A percentile compares a stretch with the other conserved stretches of the same genome.
Evolutionary conservation across 768 basidiomycete species (phyloP).

Genomic region (Psilocybe tampanensis): DNA sequence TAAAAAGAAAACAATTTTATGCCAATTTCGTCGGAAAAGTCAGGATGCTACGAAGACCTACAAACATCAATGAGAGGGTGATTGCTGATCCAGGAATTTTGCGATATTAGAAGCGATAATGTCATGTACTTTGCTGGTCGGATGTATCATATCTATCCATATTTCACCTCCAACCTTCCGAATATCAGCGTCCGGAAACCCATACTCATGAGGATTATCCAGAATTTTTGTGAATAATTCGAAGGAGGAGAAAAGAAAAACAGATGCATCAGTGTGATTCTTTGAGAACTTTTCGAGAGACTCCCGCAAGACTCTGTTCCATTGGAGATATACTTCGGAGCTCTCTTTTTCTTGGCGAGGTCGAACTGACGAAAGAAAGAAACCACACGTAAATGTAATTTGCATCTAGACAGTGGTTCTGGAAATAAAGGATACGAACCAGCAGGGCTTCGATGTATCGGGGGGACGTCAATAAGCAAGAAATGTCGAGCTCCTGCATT

Average conservation of each 20-base stretch:
- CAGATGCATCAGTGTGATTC: constrained; percentile 46
- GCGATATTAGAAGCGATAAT: constrained; percentile 46
- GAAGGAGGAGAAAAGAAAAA: constrained; percentile 52
- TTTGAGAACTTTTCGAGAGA: constrained; percentile 33
- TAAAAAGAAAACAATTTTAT: no score
- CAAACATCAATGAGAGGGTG: no score
- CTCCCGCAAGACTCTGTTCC: constrained; percentile 47
- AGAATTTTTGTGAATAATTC: constrained; percentile 48
- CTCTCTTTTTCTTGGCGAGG: not conserved
- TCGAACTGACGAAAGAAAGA: not conserved
- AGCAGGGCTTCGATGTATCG: constrained; percentile 52
- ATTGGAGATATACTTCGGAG: constrained; percentile 24
- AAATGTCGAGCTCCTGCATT: constrained; percentile 54
- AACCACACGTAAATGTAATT: not conserved
- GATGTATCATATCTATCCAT: constrained; percentile 58
- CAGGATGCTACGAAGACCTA: no score
- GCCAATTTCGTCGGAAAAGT: no score
- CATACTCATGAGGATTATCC: constrained; percentile 40
- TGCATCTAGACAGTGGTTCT: not conserved
- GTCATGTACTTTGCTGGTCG: constrained; percentile 52
- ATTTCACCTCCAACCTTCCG: constrained; percentile 37
- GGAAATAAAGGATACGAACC: constrained; percentile 23
- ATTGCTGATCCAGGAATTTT: constrained; percentile 32
- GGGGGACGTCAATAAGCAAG: constrained; percentile 61
- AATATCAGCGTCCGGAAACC: constrained; percentile 37